Evolutionary conservation across 352 stramenopile species (phyloP).

Genomic region (Pythium sukuiense): DNA sequence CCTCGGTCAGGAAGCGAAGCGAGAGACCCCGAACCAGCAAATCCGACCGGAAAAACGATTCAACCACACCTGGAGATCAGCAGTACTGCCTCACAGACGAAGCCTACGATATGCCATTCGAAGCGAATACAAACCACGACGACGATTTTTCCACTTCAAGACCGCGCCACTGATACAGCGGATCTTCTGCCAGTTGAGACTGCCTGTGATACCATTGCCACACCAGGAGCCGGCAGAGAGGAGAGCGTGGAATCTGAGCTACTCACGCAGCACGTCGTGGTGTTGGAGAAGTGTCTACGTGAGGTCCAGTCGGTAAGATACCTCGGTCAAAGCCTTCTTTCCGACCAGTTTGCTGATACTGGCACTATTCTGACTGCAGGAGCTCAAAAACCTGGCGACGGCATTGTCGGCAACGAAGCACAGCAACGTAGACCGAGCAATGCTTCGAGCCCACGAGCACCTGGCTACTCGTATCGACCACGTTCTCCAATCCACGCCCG

Average conservation of each 20-base stretch:
- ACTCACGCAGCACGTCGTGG: constrained; percentile 1
- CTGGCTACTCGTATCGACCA: constrained; percentile 3
- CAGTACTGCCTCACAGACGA: background rate
- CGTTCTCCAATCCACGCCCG: background rate
- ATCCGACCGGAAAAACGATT: background rate
- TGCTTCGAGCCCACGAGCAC: constrained; percentile 3
- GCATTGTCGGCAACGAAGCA: constrained; percentile 8
- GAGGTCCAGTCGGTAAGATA: constrained; percentile 11
- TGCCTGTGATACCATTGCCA: too few relatives aligned
- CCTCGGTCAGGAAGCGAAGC: constrained; percentile 1
- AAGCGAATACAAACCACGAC: constrained; percentile 14
- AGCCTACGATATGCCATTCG: background rate
- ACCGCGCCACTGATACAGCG: constrained; percentile 17
- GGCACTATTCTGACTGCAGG: background rate
- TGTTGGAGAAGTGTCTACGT: constrained; percentile 5
- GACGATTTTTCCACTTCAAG: constrained; percentile 4
- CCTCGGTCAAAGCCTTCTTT: background rate
- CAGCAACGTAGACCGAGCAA: constrained; percentile 11
- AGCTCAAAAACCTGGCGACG: constrained; percentile 4
- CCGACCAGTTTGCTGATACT: background rate
- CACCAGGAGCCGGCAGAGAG: too few relatives aligned
- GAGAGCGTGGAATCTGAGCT: background rate
- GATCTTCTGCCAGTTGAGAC: constrained; percentile 3
- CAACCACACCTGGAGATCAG: background rate
- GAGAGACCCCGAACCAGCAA: background rate